Evolutionary conservation across 176 grass and related monocot genomes (phyloP), one percentile per base, ranked within the genome.

Genomic region (Thalia dealbata): DNA sequence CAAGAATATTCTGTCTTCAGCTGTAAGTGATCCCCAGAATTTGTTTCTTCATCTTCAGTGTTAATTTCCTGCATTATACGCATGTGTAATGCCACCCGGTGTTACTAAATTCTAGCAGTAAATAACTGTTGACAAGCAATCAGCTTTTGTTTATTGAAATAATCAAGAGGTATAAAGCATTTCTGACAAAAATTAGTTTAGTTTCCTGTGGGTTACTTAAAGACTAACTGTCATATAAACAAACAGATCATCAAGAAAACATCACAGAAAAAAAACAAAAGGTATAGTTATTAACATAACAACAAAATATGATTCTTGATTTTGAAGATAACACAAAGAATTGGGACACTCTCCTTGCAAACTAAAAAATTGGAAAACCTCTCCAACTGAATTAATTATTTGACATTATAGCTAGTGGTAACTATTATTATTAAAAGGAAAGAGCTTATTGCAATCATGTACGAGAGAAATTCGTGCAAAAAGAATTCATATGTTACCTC

Each of bases 41-140:
- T 69, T 82, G 88, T 79, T 54, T 65, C 82, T 84, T 71, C 87
- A 80, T 89, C 81, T 84, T 78, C 64, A 22, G 64, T 65, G 64
- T 78, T 90, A 68, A 80, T 75, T 84, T 93, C 91, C 91, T 93
- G 91, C 87, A 87, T 2, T 69, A 87, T 79, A 82, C 82, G 82
- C 61, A 88, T 80, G 72, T 86, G 84, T 3, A 45, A 13, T 15
- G 19, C 32, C 27, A 43, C 38, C 80, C 82, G 72, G 26, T 83
- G 68, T 70, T 79, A 79, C 78, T 77, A 82, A 87, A 84, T 84
- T 84, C 81, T 82, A 82, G 82, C 79, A 90, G 72, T 52, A 77
- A 78, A 83, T 80, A 73, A 62, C 77, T 75, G 73, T 87, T 75
- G 88, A 82, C 58, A 78, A 74, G 81, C 32, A 68, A 21, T 43